These are phyloP conservation scores for Colletotrichum gigasporum DNA, from an alignment of 2,329 filamentous ascomycete species.

Conservation along the genomic window DNA sequence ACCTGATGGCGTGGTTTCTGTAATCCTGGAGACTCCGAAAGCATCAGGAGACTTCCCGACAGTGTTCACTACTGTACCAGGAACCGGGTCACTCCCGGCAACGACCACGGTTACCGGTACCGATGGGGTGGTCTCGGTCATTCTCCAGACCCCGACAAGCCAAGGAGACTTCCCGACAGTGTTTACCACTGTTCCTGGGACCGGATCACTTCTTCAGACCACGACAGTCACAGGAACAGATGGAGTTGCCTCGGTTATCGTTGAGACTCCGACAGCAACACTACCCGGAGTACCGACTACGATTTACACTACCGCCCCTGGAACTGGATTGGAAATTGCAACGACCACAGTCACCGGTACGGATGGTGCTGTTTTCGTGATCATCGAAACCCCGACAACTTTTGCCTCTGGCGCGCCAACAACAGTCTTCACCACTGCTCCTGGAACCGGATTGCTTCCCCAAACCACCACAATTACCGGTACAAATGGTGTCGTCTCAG, in stretches of 20 bases:
- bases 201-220: background rate
- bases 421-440: too few relatives aligned
- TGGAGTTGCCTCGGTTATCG: slow-evolving; percentile 4
- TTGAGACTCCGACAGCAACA: background rate
- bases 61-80: background rate
- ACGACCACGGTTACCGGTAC: background rate
- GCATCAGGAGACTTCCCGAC: background rate
- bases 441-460: too few relatives aligned
- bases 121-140: background rate
- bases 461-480: too few relatives aligned
- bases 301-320: slow-evolving; percentile 12
- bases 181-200: slow-evolving; percentile 1
- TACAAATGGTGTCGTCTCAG: too few relatives aligned
- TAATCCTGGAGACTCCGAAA: background rate
- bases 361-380: background rate
- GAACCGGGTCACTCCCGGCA: background rate
- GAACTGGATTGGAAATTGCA: background rate
- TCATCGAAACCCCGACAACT: background rate
- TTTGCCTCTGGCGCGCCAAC: too few relatives aligned
- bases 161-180: background rate
- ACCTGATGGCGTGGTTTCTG: background rate
- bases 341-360: slow-evolving; percentile 1
- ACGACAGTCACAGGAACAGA: background rate
- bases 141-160: background rate
- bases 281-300: background rate